Base-by-base conservation (phyloP, 805 yeast genomes). In the Pichia occidentalis region DNA sequence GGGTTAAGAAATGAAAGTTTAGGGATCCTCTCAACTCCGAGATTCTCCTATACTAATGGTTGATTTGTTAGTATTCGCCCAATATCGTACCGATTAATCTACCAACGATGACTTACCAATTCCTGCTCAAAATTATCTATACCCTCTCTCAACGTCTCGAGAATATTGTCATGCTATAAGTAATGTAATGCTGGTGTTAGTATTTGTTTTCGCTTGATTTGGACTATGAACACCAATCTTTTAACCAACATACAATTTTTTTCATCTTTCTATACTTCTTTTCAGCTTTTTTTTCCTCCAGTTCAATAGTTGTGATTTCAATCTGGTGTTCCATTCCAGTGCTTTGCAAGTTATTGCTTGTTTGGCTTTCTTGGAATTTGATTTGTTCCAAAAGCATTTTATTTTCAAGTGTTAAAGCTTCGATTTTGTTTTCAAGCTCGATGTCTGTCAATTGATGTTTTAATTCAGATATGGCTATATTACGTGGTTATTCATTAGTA, bases 1-100 rank as follows among this genome's bases (percentile, higher is more conserved):
- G 36, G 36, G 36, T n/a, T 33, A 2, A 11, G 14, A 9, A 1
- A 17, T 90, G 96, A 20, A n/a, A 31, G 21, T 19, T 29, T 23
- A 14, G 44, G 40, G 14, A 40, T 26, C 14, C 22, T 24, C 13
- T 41, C 44, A 33, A 41, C 41, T 18, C 44, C 41, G 28, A 41
- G 31, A 9, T 14, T 21, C 19, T 24, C 24, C 32, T 36, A 16
- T 5, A 27, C 22, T 7, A 22, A 10, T 3, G 14, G n/a, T 12
- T 7, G 3, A n/a, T 27, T 14, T 26, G 26, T 27, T 34, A 34
- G 24, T 34, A 26, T 17, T n/a, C n/a, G n/a, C n/a, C n/a, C n/a
- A n/a, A n/a, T n/a, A n/a, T n/a, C n/a, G n/a, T n/a, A n/a, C n/a
- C n/a, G n/a, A n/a, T n/a, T n/a, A n/a, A n/a, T n/a, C n/a, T n/a